A percentile compares a stretch with the other conserved stretches of the same genome.
phyloP scores from a whole-genome alignment of 2,329 filamentous ascomycete genomes.

The Ambrosiella cleistominuta region DNA sequence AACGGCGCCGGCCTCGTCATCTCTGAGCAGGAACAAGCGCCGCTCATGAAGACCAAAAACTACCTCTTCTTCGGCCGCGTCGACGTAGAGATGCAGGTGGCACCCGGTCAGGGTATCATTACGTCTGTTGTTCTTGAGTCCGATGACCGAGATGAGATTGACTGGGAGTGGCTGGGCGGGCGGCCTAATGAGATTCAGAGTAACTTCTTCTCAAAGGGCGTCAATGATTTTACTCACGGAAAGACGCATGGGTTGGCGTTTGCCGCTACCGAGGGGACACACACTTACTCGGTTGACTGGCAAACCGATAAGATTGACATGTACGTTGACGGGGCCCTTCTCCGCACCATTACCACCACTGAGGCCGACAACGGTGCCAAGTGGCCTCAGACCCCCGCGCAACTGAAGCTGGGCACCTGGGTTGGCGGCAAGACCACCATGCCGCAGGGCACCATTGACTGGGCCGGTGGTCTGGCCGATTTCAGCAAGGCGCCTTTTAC shows the following conservation, averaged over 20 bases:
- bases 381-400: slow-evolving; percentile 55
- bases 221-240: slow-evolving; percentile 34
- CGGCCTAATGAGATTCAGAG: slow-evolving; percentile 52
- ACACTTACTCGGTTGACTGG: slow-evolving; percentile 56
- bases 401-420: slow-evolving; percentile 44
- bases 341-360: slow-evolving; percentile 30
- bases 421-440: slow-evolving; percentile 30
- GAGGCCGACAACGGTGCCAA: slow-evolving; percentile 24
- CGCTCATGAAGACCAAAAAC: slow-evolving; percentile 50
- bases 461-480: slow-evolving; percentile 49
- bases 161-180: slow-evolving; percentile 55
- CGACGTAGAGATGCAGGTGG: slow-evolving; percentile 51
- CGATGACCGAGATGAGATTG: slow-evolving; percentile 60
- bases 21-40: slow-evolving; percentile 33
- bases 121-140: slow-evolving; percentile 62
- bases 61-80: slow-evolving; percentile 76
- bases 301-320: slow-evolving; percentile 39
- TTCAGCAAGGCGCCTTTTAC: slow-evolving; percentile 34
- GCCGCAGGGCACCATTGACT: slow-evolving; percentile 41
- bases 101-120: slow-evolving; percentile 57
- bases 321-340: slow-evolving; percentile 34
- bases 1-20: slow-evolving; percentile 33
- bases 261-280: slow-evolving; percentile 25
- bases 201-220: slow-evolving; percentile 65
- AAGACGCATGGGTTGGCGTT: slow-evolving; percentile 28